Base-by-base conservation (phyloP, 306 rosid genomes). In the Rosa persica region DNA sequence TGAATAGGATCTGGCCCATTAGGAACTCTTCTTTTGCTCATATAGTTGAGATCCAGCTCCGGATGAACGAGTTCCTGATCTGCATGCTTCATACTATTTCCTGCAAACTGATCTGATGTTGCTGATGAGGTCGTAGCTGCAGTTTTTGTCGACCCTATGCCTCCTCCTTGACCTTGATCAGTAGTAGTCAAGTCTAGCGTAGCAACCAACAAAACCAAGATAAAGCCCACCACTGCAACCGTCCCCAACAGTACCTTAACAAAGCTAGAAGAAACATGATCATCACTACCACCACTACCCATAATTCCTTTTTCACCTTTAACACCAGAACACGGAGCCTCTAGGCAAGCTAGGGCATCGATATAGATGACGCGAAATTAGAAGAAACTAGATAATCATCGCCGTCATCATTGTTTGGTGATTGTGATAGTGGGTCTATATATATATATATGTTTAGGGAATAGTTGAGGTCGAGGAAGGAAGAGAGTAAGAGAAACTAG, bases 1-100 rank as follows among this genome's bases (percentile, higher is more conserved):
- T 94, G 98, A 80, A 94, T 94, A 25, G 98, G 97, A 88, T 94
- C 97, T 51, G 97, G 96, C 39, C 98, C 98, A 74, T 92, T 92
- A 27, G 98, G 97, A 75, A 94, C 97, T 89, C 83, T 89, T 83
- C 96, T 82, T 86, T 94, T 94, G 86, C 92, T 94, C 94, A 90
- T 88, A 78, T 88, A 83, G 83, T 88, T 89, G 73, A 85, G 84
- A 76, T 88, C 92, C 81, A 91, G 77, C 76, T 89, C 85, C 25
- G 83, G 88, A 84, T 82, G 80, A 48, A 80, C 82, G 62, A 72
- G 79, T 81, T 80, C 44, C 40, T 25, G 71, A 76, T 38, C 80
- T 12, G 40, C 87, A 73, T 73, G 80, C 43, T 82, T 49, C 76
- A 73, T 67, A 23, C 46, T 70, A 67, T 17, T 12, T 12, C 42